Conservation (phyloP, 2,329 filamentous ascomycete species). For the Cyanodermella asteris region DNA sequence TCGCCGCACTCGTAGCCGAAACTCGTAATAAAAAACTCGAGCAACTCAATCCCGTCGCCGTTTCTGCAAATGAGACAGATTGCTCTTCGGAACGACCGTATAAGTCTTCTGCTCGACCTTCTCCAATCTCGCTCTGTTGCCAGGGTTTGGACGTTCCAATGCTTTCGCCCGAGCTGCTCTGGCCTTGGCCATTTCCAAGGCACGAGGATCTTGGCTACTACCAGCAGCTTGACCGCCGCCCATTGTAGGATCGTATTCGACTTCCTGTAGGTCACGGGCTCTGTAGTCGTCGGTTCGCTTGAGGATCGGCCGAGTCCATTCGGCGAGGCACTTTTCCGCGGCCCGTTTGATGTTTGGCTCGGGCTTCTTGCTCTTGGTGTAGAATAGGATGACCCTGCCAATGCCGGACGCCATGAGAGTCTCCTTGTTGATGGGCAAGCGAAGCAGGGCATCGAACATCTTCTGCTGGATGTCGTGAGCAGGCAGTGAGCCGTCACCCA, state of each 20-base stretch:
- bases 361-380: conserved; percentile 82
- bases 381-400: conserved; percentile 90
- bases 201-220: not conserved
- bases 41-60: too few relatives aligned
- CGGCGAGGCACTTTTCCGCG: conserved; percentile 75
- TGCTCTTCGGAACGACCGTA: conserved; percentile 39
- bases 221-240: conserved; percentile 3
- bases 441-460: conserved; percentile 59
- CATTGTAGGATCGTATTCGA: conserved; percentile 34
- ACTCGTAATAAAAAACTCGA: too few relatives aligned
- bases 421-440: conserved; percentile 78
- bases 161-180: conserved; percentile 28
- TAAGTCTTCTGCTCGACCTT: conserved; percentile 38
- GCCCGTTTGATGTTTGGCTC: conserved; percentile 79
- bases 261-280: conserved; percentile 44
- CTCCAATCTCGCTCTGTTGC: conserved; percentile 37
- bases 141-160: conserved; percentile 26
- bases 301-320: conserved; percentile 88
- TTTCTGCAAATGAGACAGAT: too few relatives aligned
- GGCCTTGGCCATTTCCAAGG: conserved; percentile 14
- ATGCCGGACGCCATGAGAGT: conserved; percentile 75
- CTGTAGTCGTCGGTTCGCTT: conserved; percentile 89
- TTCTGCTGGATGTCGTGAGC: conserved; percentile 96
- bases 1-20: too few relatives aligned
- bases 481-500: conserved; percentile 81